phyloP scores from a whole-genome alignment of 352 stramenopile genomes.

The Hyaloperonospora arabidopsidis region DNA sequence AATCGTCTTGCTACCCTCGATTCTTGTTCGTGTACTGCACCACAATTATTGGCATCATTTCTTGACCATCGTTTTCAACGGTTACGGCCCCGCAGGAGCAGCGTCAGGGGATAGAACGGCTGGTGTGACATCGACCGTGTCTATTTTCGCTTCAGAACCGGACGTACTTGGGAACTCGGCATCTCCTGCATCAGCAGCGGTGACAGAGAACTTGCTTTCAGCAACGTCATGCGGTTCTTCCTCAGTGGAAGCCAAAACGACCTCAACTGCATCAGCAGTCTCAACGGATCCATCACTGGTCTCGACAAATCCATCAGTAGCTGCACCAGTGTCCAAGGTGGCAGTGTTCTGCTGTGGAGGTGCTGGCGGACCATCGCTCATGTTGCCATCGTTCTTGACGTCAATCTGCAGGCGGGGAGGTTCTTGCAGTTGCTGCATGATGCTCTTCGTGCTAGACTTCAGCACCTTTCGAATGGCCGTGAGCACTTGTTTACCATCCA shows the following conservation, averaged over 20 bases:
- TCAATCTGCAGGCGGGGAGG: constrained; percentile 13
- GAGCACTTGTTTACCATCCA: constrained; percentile 68
- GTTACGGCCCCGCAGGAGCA: no score
- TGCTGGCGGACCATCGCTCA: constrained; percentile 34
- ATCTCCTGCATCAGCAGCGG: constrained; percentile 1
- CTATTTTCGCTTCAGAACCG: constrained; percentile 4
- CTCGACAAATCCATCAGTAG: constrained; percentile 8
- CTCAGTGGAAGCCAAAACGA: background rate
- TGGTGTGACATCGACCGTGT: constrained; percentile 2
- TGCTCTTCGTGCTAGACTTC: constrained; percentile 69
- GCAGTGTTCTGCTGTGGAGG: constrained; percentile 19
- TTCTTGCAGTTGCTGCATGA: constrained; percentile 47
- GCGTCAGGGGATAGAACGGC: background rate
- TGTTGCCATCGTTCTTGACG: constrained; percentile 27
- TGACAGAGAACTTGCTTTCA: constrained; percentile 7
- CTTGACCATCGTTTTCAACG: no score
- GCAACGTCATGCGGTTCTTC: constrained; percentile 8
- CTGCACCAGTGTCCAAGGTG: constrained; percentile 1
- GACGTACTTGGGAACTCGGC: constrained; percentile 6
- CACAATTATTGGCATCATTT: no score
- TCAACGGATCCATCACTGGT: background rate
- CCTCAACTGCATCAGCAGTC: constrained; percentile 10
- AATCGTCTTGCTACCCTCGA: constrained; percentile 14
- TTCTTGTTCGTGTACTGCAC: no score
- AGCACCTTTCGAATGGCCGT: constrained; percentile 68